Base-by-base conservation (phyloP, 495 filamentous ascomycete species). In the Terfezia boudieri region DNA sequence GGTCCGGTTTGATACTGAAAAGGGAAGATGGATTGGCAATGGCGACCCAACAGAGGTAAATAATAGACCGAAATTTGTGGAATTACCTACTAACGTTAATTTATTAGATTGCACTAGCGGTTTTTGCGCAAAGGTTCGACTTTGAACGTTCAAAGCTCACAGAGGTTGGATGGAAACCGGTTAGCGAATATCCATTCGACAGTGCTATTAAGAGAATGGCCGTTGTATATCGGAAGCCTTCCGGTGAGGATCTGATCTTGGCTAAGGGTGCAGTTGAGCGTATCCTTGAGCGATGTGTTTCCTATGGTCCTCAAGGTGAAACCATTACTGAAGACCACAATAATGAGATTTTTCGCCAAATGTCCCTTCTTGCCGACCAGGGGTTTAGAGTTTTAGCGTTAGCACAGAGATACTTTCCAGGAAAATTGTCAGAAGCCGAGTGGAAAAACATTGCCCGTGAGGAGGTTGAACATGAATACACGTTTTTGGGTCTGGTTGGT, bases 131-230 rank as follows among this genome's bases (percentile, higher is more conserved):
- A 63, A 76, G 84, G 37, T 86, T 86, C 61, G 69, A 76, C 12
- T 71, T 69, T 53, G 79, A 77, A 50, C 76, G 74, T 51, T 77
- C 75, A 57, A 73, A 70, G 55, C 59, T 73, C 1, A 69, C 72
- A 43, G 61, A 66, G 2, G 60, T 70, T 3, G 78, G 76, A 12
- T 80, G 83, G 72, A 70, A 74, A 51, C 77, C 84, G 57, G 64
- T 79, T 14, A 75, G 74, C 37, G 84, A 90, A 65, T 88, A 83
- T 60, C 81, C 82, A 7, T 90, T 90, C 55, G 84, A 90, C 63
- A 83, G 79, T 54, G 72, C 71, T 49, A 81, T 90, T 69, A 90
- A 89, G 70, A 76, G 80, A 53, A 90, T 90, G 84, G 81, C 82
- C 23, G 82, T 86, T 53, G 69, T 86, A 38, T 90, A 84, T 63